Conservation (phyloP, 768 basidiomycete genomes). For the Imleria badia region DNA sequence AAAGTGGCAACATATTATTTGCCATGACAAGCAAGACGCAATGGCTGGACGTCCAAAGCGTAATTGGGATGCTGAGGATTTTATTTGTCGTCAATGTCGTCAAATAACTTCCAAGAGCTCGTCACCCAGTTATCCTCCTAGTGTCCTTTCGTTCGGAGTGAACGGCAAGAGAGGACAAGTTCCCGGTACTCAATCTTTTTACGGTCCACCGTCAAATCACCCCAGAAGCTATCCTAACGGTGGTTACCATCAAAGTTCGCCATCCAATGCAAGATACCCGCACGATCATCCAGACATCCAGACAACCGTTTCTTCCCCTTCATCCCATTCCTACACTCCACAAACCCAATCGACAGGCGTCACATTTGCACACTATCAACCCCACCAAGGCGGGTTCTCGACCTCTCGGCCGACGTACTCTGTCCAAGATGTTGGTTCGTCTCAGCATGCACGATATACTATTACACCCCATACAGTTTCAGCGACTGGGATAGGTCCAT, state of each 20-base stretch:
- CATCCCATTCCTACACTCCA: conserved; percentile 18
- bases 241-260: conserved; percentile 15
- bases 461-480: conserved; percentile 15
- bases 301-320: conserved; percentile 12
- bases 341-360: conserved; percentile 26
- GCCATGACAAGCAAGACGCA: conserved; percentile 74
- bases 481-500: conserved; percentile 17
- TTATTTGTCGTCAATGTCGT: conserved; percentile 66
- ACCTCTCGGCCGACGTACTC: conserved; percentile 33
- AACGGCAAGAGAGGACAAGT: conserved; percentile 10
- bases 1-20: conserved; percentile 88
- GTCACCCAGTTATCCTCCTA: conserved; percentile 5
- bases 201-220: conserved; percentile 13
- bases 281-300: conserved; percentile 22
- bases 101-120: conserved; percentile 9
- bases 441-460: conserved; percentile 20
- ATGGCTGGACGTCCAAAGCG: conserved; percentile 62
- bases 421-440: conserved; percentile 16
- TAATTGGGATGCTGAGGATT: conserved; percentile 87
- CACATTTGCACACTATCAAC: conserved; percentile 40
- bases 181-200: conserved; percentile 13
- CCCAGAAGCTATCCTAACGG: conserved; percentile 17
- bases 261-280: conserved; percentile 22
- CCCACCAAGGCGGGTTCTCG: conserved; percentile 37
- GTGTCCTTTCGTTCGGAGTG: conserved; percentile 5